Percentiles rank a stretch among this genome's conserved stretches.
These are phyloP conservation scores for Pseudogymnoascus sp. DNA, from an alignment of 2,329 filamentous ascomycete species.

Conservation along the genomic window DNA sequence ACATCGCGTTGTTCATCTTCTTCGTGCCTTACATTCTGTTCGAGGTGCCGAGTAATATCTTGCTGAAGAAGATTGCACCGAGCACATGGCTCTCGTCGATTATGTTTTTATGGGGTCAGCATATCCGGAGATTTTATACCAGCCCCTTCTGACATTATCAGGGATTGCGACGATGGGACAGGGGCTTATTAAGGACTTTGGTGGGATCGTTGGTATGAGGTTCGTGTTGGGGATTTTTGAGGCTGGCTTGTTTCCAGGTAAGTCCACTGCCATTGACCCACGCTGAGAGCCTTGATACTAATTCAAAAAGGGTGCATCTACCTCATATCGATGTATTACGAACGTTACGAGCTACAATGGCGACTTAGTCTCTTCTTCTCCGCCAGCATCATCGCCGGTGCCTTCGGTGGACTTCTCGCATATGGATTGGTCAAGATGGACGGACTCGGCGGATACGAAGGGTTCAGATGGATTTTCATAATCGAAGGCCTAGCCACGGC, in stretches of 20 bases:
- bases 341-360: conserved; percentile 41
- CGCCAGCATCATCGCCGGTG: conserved; percentile 35
- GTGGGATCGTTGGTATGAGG: conserved; percentile 33
- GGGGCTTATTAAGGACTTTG: conserved; percentile 37
- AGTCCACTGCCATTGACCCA: neutral
- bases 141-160: conserved; percentile 10
- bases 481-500: conserved; percentile 38
- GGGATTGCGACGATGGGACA: conserved; percentile 35
- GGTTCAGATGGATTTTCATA: conserved; percentile 44
- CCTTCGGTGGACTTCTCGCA: conserved; percentile 40
- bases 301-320: conserved; percentile 29
- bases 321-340: conserved; percentile 43
- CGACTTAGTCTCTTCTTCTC: conserved; percentile 39
- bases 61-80: conserved; percentile 29
- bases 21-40: conserved; percentile 34
- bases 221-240: conserved; percentile 40
- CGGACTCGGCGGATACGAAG: conserved; percentile 34
- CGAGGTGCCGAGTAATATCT: conserved; percentile 25
- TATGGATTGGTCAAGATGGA: conserved; percentile 41
- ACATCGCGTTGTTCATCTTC: conserved; percentile 31
- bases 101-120: conserved; percentile 41
- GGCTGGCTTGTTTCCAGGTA: conserved; percentile 39
- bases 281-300: neutral
- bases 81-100: conserved; percentile 33
- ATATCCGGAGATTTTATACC: conserved; percentile 15